These are phyloP conservation scores for Escovopsis sp. DNA, from an alignment of 2,329 filamentous ascomycete genomes.

Conservation along the genomic window DNA sequence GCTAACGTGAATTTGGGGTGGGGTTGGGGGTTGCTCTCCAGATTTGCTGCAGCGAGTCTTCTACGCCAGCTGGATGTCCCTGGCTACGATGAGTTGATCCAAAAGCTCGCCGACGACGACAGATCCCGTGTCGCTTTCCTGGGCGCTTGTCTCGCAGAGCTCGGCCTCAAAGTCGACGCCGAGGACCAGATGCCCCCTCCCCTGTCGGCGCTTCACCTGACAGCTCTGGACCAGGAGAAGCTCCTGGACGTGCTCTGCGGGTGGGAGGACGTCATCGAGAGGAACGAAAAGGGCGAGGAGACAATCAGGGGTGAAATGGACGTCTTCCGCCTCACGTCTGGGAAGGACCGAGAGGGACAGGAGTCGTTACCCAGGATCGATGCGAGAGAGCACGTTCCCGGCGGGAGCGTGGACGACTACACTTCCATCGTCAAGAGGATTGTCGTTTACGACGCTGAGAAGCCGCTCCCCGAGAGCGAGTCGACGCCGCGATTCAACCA, in stretches of 20 bases:
- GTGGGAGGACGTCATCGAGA: slow-evolving; percentile 52
- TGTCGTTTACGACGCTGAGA: slow-evolving; percentile 47
- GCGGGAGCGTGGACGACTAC: slow-evolving; percentile 56
- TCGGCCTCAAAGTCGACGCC: slow-evolving; percentile 66
- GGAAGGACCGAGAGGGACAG: slow-evolving; percentile 39
- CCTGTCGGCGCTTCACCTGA: slow-evolving; percentile 71
- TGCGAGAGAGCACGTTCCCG: slow-evolving; percentile 5
- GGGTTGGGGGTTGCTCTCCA: slow-evolving; percentile 25
- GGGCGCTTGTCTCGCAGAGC: slow-evolving; percentile 61
- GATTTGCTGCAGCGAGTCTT: slow-evolving; percentile 72
- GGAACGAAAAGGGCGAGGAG: slow-evolving; percentile 44
- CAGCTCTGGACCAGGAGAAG: slow-evolving; percentile 48
- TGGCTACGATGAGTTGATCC: slow-evolving; percentile 56
- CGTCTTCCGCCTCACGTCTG: slow-evolving; percentile 62
- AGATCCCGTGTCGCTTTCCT: slow-evolving; percentile 57
- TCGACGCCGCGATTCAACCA: slow-evolving; percentile 82
- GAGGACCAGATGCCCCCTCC: slow-evolving; percentile 58
- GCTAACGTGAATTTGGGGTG: slow-evolving; percentile 6
- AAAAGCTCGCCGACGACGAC: slow-evolving; percentile 54
- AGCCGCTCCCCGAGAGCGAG: slow-evolving; percentile 49
- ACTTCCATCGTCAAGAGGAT: slow-evolving; percentile 58
- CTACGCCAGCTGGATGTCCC: slow-evolving; percentile 50
- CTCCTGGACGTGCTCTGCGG: slow-evolving; percentile 53
- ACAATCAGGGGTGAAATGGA: slow-evolving; percentile 72
- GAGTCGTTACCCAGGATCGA: slow-evolving; percentile 30